Evolutionary conservation across 1,284 basidiomycete species (phyloP).

Genomic region (Ceratobasidium sp.): DNA sequence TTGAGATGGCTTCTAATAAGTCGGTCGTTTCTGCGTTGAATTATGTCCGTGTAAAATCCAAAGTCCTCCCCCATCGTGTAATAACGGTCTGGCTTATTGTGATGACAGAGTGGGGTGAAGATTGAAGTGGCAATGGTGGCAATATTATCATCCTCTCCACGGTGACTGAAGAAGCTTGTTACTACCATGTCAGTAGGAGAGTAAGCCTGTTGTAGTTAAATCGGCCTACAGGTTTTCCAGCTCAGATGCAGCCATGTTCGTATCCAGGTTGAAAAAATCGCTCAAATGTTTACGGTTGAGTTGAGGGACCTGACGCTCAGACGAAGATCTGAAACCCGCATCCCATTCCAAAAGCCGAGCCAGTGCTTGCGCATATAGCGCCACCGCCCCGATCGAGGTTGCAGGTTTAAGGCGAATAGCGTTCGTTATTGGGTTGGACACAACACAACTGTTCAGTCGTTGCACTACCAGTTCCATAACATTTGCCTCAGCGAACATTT

Average conservation of each 20-base stretch:
- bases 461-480: not conserved
- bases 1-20: not conserved
- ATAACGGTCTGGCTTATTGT: no score
- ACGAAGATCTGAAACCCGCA: not conserved
- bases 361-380: not conserved
- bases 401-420: not conserved
- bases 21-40: no score
- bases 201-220: no score
- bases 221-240: no score
- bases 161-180: no score
- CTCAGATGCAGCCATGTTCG: no score
- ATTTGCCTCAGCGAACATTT: not conserved
- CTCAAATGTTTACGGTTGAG: not conserved
- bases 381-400: not conserved
- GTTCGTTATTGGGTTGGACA: not conserved
- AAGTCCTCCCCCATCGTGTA: no score
- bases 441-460: not conserved
- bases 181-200: no score
- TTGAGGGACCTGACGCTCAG: not conserved
- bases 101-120: not conserved
- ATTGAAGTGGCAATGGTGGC: no score
- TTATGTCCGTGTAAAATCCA: no score
- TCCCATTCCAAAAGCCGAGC: not conserved
- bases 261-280: no score
- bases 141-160: no score